These are phyloP conservation scores for Allium sativum DNA, from an alignment of 106 monocot species.

Conservation along the genomic window DNA sequence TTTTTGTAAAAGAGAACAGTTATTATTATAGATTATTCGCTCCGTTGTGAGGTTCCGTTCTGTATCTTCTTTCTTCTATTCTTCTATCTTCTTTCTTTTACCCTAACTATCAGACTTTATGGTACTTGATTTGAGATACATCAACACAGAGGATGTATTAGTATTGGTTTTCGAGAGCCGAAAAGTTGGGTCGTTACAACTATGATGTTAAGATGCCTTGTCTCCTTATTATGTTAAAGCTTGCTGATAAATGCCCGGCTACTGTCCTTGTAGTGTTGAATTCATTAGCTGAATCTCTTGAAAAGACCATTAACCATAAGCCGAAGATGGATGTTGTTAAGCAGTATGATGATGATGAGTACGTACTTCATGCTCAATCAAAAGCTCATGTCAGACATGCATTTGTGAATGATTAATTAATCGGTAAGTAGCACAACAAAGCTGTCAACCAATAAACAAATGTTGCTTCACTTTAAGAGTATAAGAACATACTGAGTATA, in stretches of 20 bases:
- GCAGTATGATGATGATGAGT: conserved; percentile 32
- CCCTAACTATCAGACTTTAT: too few species aligned
- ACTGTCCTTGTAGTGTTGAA: conserved; percentile 97
- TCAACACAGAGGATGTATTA: too few species aligned
- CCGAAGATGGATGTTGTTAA: conserved; percentile 95
- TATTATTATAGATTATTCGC: too few species aligned
- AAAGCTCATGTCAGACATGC: conserved; percentile 68
- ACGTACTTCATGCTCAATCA: conserved; percentile 45
- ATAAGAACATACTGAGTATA: neutral
- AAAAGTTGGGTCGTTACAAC: too few species aligned
- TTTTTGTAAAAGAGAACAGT: too few species aligned
- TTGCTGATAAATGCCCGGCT: conserved; percentile 90
- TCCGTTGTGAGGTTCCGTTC: too few species aligned
- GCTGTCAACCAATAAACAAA: neutral
- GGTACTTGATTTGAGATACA: too few species aligned
- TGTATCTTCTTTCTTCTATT: too few species aligned
- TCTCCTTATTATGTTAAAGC: conserved; percentile 94
- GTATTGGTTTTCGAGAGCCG: too few species aligned
- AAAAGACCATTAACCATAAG: conserved; percentile 89
- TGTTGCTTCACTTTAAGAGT: neutral
- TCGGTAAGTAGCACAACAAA: conserved; percentile 33
- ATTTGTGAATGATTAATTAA: conserved; percentile 49
- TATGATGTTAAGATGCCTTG: conserved; percentile 99
- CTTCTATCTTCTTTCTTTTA: too few species aligned
- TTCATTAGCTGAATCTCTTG: conserved; percentile 76